These are phyloP conservation scores for Lasiodiplodia hormozganensis DNA, from an alignment of 2,329 filamentous ascomycete species.

Conservation along the genomic window DNA sequence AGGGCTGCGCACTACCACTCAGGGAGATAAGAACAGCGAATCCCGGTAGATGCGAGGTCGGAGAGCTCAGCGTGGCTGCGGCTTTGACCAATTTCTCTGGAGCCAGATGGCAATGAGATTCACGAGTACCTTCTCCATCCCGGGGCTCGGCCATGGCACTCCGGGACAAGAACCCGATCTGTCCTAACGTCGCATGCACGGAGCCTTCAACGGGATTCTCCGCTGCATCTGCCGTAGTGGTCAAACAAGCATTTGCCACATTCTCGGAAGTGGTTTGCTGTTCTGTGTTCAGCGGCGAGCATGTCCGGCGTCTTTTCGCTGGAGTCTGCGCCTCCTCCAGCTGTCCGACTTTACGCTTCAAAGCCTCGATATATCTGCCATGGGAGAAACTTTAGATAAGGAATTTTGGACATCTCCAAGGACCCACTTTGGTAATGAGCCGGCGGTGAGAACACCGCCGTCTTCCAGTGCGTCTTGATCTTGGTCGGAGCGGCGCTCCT, in stretches of 20 bases:
- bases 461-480: not conserved
- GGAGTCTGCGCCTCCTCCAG: not conserved
- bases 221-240: no score
- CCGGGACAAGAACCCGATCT: not conserved
- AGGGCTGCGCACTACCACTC: no score
- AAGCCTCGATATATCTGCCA: not conserved
- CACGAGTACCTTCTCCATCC: not conserved
- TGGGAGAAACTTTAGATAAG: no score
- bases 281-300: no score
- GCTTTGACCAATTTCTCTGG: not conserved
- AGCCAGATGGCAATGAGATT: not conserved
- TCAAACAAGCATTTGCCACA: no score
- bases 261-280: no score
- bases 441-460: not conserved
- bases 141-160: constrained; percentile 1
- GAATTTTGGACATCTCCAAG: not conserved
- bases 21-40: not conserved
- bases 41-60: not conserved
- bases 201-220: not conserved
- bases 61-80: not conserved
- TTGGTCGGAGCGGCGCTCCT: not conserved
- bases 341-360: not conserved
- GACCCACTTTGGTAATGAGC: not conserved
- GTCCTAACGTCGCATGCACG: not conserved
- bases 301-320: not conserved